A percentile compares a stretch with the other conserved stretches of the same genome.
phyloP scores from a whole-genome alignment of 2,329 filamentous ascomycete species.

The Phaeosphaeria sp. region DNA sequence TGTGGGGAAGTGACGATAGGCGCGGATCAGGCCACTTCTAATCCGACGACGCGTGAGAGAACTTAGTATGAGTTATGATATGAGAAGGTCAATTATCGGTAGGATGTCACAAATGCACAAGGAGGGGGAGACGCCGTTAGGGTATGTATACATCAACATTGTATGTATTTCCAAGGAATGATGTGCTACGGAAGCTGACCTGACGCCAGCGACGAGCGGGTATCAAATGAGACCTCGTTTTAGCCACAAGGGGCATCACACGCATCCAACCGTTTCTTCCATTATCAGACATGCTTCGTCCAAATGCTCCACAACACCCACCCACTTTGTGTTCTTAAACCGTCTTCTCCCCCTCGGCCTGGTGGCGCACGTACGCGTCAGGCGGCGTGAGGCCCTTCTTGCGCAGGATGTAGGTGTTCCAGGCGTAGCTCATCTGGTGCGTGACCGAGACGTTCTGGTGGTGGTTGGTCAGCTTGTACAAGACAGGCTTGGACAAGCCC shows the following conservation, averaged over 20 bases:
- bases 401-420: conserved; percentile 25
- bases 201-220: neutral
- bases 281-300: neutral
- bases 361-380: conserved; percentile 17
- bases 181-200: neutral
- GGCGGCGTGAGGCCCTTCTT: conserved; percentile 25
- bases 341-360: conserved; percentile 25
- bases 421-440: conserved; percentile 26
- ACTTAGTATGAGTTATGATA: no score
- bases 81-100: no score
- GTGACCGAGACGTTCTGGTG: conserved; percentile 21
- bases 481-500: conserved; percentile 42
- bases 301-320: neutral
- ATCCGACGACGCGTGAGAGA: neutral
- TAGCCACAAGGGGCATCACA: neutral
- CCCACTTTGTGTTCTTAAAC: conserved; percentile 7
- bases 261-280: neutral
- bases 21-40: neutral
- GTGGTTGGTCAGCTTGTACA: conserved; percentile 48
- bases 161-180: neutral
- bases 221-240: neutral
- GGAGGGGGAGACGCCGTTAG: neutral
- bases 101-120: no score
- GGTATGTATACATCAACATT: conserved; percentile 9
- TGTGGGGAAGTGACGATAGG: neutral